These are phyloP conservation scores for Phalaenopsis hybrid DNA, from an alignment of 116 monocot species.

Conservation along the genomic window DNA sequence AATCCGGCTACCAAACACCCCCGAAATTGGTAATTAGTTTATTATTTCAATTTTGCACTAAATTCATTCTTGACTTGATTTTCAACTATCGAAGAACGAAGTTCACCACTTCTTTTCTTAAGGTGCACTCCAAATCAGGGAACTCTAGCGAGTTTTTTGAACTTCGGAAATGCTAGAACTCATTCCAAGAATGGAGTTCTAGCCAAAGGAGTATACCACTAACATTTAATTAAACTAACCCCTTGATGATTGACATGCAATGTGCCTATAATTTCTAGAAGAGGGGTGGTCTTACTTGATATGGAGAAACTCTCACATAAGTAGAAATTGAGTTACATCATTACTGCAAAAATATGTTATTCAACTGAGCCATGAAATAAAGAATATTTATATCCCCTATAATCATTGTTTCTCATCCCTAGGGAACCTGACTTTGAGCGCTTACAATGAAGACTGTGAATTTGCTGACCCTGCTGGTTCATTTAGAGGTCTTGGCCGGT, in stretches of 20 bases:
- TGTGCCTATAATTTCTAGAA: not conserved
- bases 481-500: constrained; percentile 79
- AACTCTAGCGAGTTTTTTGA: too few species aligned
- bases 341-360: not conserved
- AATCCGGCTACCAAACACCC: too few species aligned
- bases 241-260: too few species aligned
- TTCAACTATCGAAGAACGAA: too few species aligned
- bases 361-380: not conserved
- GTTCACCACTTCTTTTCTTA: too few species aligned
- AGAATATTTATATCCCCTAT: not conserved
- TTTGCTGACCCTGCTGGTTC: constrained; percentile 98
- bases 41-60: not conserved
- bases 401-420: constrained; percentile 7
- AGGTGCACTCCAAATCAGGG: too few species aligned
- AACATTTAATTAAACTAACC: too few species aligned
- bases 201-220: too few species aligned
- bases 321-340: not conserved
- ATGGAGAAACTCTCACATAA: not conserved
- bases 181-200: too few species aligned
- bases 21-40: not conserved
- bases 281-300: not conserved
- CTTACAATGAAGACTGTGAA: constrained; percentile 88
- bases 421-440: constrained; percentile 74
- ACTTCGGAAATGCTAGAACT: too few species aligned
- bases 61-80: not conserved